phyloP scores from a whole-genome alignment of 805 yeast species.

The Saccharomycopsis babjevae region DNA sequence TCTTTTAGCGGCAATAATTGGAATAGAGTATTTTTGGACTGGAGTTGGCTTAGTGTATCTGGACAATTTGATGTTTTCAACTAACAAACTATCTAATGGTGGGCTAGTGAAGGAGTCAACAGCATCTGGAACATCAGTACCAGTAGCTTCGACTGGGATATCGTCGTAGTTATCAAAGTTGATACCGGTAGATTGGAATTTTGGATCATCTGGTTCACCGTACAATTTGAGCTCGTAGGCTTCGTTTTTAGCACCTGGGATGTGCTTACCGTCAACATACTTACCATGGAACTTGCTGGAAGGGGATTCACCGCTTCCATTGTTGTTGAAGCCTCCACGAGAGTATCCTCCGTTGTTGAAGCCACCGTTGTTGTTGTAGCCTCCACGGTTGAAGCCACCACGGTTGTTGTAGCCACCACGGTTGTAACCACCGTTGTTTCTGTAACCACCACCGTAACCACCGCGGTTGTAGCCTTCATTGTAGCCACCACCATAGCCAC shows the following conservation, averaged over 20 bases:
- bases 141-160: constrained; percentile 96
- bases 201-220: constrained; percentile 60
- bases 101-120: constrained; percentile 81
- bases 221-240: constrained; percentile 69
- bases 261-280: constrained; percentile 81
- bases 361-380: constrained; percentile 25
- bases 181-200: constrained; percentile 88
- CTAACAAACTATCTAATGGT: constrained; percentile 77
- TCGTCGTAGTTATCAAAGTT: constrained; percentile 98
- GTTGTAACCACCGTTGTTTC: constrained; percentile 21
- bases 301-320: constrained; percentile 30
- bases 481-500: constrained; percentile 21
- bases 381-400: constrained; percentile 24
- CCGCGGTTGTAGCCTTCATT: constrained; percentile 20
- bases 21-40: constrained; percentile 88
- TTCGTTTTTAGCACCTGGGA: constrained; percentile 66
- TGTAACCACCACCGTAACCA: constrained; percentile 19
- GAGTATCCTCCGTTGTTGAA: constrained; percentile 23
- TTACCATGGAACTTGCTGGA: constrained; percentile 37
- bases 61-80: constrained; percentile 79
- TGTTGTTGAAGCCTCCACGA: constrained; percentile 27
- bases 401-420: constrained; percentile 26
- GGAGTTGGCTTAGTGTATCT: constrained; percentile 96
- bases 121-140: constrained; percentile 91
- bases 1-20: constrained; percentile 80